Evolutionary conservation across 225 moss, liverwort and hornwort genomes (phyloP), one percentile per base, ranked within the genome.

Genomic region (Lunularia cruciata): DNA sequence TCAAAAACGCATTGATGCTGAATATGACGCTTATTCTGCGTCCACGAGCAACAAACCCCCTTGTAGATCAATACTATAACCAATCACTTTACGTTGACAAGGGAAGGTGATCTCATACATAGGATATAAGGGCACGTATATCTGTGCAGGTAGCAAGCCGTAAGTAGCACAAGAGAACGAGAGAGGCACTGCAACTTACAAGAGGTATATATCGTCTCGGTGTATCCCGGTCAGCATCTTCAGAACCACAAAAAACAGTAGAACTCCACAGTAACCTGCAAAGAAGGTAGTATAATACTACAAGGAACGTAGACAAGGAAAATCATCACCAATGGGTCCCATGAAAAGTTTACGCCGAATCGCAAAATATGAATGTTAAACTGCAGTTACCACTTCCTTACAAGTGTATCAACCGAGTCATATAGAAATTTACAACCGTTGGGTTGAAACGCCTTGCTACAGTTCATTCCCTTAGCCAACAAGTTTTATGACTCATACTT

Each of bases 241-340:
- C 72, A 93, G 47, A 43, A 83, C 90, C 30, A 98, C 74, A 46
- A 89, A 85, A 36, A 87, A 40, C 34, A 93, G 80, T 62, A 98
- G 60, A 68, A 93, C 70, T 63, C 76, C 84, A 47, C 98, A 98
- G 48, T 93, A 98, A 75, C 89, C 87, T 76, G 96, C 96, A 68
- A 98, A 98, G 73, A 85, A 98, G 23, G 90, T 91, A 15, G 93
- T 93, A 60, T 91, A 93, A 72, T 92, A 93, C 98, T 92, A 84
- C 94, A 87, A 45, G 11, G 6, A 36, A 55, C 51, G 70, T 16
- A 57, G 60, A 10, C 16, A 34, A 20, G 22, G 15, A 9, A 37
- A n/a, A 38, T 61, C 60, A 63, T 45, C 25, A 63, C 26, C 62
- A 40, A 20, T 30, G 15, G 22, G 20, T 36, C 0, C 7, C 30